These are phyloP conservation scores for Vitis rotundifolia DNA, from an alignment of 164 flowering plant species.

Conservation along the genomic window DNA sequence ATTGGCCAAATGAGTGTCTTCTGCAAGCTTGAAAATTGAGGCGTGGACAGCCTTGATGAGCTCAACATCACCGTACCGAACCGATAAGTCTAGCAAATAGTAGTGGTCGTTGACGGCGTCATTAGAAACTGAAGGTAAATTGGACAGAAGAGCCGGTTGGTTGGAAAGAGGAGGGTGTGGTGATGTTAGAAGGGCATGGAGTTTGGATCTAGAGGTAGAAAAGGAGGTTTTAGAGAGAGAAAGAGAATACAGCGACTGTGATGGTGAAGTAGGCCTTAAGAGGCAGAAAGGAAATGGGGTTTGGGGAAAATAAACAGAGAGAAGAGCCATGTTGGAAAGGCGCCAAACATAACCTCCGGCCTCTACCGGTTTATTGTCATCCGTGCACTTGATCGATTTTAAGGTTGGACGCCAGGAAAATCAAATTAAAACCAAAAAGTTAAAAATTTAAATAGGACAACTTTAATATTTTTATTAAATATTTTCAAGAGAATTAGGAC, in stretches of 20 bases:
- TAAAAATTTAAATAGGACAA: too few relatives aligned
- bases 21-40: slow-evolving; percentile 41
- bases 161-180: slow-evolving; percentile 7
- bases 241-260: slow-evolving; percentile 5
- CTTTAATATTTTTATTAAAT: too few relatives aligned
- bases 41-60: slow-evolving; percentile 61
- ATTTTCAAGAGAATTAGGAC: too few relatives aligned
- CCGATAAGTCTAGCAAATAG: slow-evolving; percentile 49
- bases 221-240: slow-evolving; percentile 14
- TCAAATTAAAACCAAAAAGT: too few relatives aligned
- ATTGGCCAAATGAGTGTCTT: slow-evolving; percentile 33
- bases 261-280: neutral
- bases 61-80: slow-evolving; percentile 31
- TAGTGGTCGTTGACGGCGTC: slow-evolving; percentile 14
- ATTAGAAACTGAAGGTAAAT: neutral
- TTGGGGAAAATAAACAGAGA: slow-evolving; percentile 3
- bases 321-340: slow-evolving; percentile 23
- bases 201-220: neutral
- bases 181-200: neutral
- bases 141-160: neutral
- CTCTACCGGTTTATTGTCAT: too few relatives aligned
- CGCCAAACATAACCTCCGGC: slow-evolving; percentile 17
- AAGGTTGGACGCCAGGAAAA: too few relatives aligned
- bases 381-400: too few relatives aligned
- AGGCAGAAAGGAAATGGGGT: slow-evolving; percentile 10